A percentile compares a stretch with the other conserved stretches of the same genome.
Conservation (phyloP, 805 yeast genomes). For the Zygosaccharomyces siamensis region DNA sequence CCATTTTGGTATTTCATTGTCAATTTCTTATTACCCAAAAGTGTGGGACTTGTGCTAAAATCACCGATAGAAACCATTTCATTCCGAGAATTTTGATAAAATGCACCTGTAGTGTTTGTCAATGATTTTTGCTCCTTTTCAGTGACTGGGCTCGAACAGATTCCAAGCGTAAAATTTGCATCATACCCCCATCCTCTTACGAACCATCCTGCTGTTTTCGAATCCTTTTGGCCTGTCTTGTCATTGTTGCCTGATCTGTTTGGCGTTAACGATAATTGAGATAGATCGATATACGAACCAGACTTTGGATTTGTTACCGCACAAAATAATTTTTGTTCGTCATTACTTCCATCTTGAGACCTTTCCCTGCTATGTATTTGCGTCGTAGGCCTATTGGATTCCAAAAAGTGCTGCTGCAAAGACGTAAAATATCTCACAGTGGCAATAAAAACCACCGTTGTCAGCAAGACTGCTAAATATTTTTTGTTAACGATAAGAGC, state of each 20-base stretch:
- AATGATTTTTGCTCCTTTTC: constrained; percentile 22
- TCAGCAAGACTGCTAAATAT: not conserved
- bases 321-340: constrained; percentile 24
- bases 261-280: constrained; percentile 31
- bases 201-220: constrained; percentile 43
- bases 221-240: constrained; percentile 7
- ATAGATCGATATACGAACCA: constrained; percentile 32
- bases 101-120: constrained; percentile 46
- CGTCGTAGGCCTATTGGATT: not conserved
- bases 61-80: constrained; percentile 52
- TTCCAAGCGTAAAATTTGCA: constrained; percentile 67
- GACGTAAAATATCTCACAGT: constrained; percentile 1
- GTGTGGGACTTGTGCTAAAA: constrained; percentile 53
- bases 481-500: not conserved
- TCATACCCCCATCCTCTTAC: constrained; percentile 68
- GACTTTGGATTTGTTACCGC: constrained; percentile 31
- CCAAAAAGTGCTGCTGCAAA: not conserved
- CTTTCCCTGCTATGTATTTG: not conserved
- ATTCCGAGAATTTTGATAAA: constrained; percentile 40
- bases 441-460: not conserved
- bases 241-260: constrained; percentile 15
- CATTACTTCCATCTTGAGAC: constrained; percentile 4
- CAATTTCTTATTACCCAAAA: constrained; percentile 62
- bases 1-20: constrained; percentile 69
- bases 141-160: constrained; percentile 55